A percentile compares a stretch with the other conserved stretches of the same genome.
These are phyloP conservation scores for Paradendryphiella salina DNA, from an alignment of 2,329 filamentous ascomycete genomes.

Conservation along the genomic window DNA sequence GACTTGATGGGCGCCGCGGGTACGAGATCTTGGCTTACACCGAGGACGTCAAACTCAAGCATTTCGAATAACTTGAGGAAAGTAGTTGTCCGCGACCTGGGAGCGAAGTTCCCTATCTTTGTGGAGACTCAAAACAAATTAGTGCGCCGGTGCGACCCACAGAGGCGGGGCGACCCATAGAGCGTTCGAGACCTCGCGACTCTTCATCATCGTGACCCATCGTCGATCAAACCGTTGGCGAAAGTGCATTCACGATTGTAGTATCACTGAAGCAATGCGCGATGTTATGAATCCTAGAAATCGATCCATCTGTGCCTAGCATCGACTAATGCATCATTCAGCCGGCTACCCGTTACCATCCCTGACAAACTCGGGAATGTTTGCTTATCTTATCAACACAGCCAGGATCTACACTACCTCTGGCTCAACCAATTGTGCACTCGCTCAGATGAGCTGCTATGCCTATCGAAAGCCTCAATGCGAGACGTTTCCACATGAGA, in stretches of 20 bases:
- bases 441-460: constrained; percentile 8
- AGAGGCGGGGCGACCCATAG: not conserved
- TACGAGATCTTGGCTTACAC: constrained; percentile 60
- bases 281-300: not conserved
- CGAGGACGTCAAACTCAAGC: constrained; percentile 39
- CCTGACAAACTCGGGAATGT: not conserved
- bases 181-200: not conserved
- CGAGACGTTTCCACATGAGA: constrained; percentile 19
- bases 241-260: not conserved
- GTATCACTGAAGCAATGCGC: not conserved
- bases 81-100: not conserved
- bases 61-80: not conserved
- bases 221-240: not conserved
- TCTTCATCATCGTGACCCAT: not conserved
- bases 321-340: constrained; percentile 1
- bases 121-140: constrained; percentile 9
- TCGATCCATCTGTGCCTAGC: not conserved
- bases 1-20: constrained; percentile 57
- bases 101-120: constrained; percentile 5
- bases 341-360: not conserved
- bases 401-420: not conserved
- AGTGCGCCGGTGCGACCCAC: constrained; percentile 1
- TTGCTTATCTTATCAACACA: constrained; percentile 8
- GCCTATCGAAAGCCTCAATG: constrained; percentile 27
- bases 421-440: constrained; percentile 15